Base-by-base conservation (phyloP, 495 filamentous ascomycete genomes). In the Clohesyomyces aquaticus region DNA sequence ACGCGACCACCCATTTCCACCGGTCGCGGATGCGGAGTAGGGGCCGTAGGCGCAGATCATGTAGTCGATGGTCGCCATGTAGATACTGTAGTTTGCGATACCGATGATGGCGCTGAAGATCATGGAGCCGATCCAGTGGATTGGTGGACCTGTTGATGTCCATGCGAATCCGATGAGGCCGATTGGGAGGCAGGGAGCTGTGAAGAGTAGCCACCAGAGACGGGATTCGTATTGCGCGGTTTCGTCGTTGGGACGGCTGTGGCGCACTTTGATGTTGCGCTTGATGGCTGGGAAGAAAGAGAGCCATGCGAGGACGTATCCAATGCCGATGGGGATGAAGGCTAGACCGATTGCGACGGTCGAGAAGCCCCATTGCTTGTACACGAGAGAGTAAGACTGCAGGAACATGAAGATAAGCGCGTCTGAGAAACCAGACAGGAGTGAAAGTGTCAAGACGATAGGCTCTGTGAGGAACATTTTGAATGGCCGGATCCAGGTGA, bases 1-100 rank as follows among this genome's bases (percentile, higher is more conserved):
- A 65, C 91, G 82, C 50, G 90, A 79, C 82, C 81, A 88, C 60
- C 85, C 87, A 67, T 90, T 90, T 45, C 87, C 87, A 19, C 89
- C 89, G 1, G 89, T 91, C 0, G 89, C 89, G 0, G 88, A 91
- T 3, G 89, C 87, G 25, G 87, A 85, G 72, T 91, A 91, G 0
- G 86, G 87, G 0, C 89, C 89, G 71, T 93, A 91, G 1, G 87
- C 83, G 43, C 83, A 85, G n/a, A 91, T 84, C 89, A 91, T 91
- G 76, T 93, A 93, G 66, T 93, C 89, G 59, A 91, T 89, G 0
- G 89, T 91, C 0, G 87, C 88, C 87, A 91, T 90, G 75, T 90
- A 90, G 63, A 90, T 90, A 23, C 68, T 42, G 69, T 87, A 77
- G 56, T 90, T 90, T 45, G 86, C 86, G 57, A 88, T 87, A 41